A percentile compares a stretch with the other conserved stretches of the same genome.
These are phyloP conservation scores for Discostella stelligeroides DNA, from an alignment of 108 stramenopile genomes.

Conservation along the genomic window DNA sequence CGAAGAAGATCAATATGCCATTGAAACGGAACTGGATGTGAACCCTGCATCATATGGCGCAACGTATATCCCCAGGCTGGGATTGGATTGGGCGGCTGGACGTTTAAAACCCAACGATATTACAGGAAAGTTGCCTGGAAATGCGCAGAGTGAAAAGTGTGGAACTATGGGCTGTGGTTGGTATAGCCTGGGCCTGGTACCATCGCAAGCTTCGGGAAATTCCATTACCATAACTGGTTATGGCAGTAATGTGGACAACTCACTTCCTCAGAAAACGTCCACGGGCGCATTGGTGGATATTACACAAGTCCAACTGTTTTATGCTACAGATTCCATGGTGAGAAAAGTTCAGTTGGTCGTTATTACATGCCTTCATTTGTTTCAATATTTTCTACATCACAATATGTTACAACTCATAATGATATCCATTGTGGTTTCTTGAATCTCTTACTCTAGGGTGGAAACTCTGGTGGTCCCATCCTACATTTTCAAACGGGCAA, in stretches of 20 bases:
- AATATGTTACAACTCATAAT: too few relatives aligned
- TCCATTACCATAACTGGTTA: conserved; percentile 19
- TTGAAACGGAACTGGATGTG: too few relatives aligned
- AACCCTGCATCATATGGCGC: background rate
- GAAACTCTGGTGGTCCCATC: too few relatives aligned
- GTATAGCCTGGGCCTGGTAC: conserved; percentile 10
- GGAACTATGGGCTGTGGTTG: conserved; percentile 13
- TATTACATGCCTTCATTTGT: too few relatives aligned
- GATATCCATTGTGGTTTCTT: too few relatives aligned
- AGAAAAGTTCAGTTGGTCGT: background rate
- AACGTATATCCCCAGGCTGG: background rate
- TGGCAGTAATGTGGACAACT: background rate
- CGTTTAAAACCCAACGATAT: background rate
- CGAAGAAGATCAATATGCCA: conserved; percentile 11
- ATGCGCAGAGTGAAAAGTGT: conserved; percentile 12
- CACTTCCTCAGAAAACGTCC: background rate
- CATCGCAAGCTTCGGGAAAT: conserved; percentile 1
- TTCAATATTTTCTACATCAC: too few relatives aligned
- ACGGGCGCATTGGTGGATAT: conserved; percentile 2
- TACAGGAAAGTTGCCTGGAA: conserved; percentile 13
- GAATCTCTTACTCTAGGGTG: too few relatives aligned
- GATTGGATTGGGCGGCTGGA: conserved; percentile 12
- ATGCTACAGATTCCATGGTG: background rate
- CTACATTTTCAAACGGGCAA: too few relatives aligned
- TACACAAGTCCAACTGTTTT: background rate